Base-by-base conservation (phyloP, 768 basidiomycete genomes). In the Tulasnella sp. region DNA sequence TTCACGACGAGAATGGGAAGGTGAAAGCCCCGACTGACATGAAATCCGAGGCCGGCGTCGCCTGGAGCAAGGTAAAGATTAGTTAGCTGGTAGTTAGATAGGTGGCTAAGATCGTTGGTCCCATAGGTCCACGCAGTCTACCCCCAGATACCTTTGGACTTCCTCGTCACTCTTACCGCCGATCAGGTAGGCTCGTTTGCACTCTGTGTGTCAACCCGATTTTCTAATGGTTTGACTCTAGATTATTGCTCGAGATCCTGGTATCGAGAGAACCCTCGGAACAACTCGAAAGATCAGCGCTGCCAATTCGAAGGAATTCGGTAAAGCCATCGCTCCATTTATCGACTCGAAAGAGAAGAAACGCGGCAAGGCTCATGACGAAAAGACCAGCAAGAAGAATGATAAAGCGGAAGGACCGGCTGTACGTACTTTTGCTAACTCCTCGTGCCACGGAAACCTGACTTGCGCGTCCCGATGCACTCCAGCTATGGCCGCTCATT, bases 321-420 rank as follows among this genome's bases (percentile, higher is more conserved):
- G 84, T 0, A 83, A 85, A 79, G 86, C 88, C 79, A 89, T 91
- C 49, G 85, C 82, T n/a, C 88, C 87, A 78, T 91, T 89, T 78
- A 89, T 90, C 72, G 89, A 90, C 79, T 89, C 88, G 0, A 90
- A 89, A 79, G 88, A 91, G 76, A 82, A 83, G 78, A 87, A 87
- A 77, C 88, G 86, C 74, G 85, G 86, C 14, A 77, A 72, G 31
- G 54, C 75, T 39, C 42, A 77, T 71, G 85, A 87, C 78, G 85
- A 87, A 76, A 85, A 86, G 77, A 83, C 83, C 58, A 79, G 78
- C 38, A 78, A 77, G 45, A 81, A 80, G 75, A 58, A 58, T 3
- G 79, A 77, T 38, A 75, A 83, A 8, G 83, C 84, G 67, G 83
- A 84, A 64, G 83, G 84, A 71, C 82, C 80, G 81, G 80, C 72